Conservation (phyloP, 192 early-diverging fungal genomes). For the Mortierella alpina region DNA sequence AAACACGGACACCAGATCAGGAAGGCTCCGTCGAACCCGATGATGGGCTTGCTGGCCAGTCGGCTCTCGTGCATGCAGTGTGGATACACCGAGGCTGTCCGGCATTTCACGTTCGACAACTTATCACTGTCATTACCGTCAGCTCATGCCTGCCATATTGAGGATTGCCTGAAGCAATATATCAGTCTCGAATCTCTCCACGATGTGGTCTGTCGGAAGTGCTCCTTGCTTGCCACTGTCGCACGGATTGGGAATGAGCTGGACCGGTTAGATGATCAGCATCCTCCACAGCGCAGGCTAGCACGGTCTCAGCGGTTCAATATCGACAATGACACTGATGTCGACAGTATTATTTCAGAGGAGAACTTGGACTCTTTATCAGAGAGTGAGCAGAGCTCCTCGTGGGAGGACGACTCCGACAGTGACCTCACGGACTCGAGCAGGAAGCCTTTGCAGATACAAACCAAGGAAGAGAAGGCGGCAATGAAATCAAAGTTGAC, state of each 20-base stretch:
- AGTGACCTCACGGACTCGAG: background rate
- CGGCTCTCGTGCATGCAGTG: conserved; percentile 83
- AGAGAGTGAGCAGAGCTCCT: conserved; percentile 12
- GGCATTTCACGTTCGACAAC: conserved; percentile 87
- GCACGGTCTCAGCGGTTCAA: background rate
- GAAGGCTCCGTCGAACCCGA: conserved; percentile 64
- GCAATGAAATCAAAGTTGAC: conserved; percentile 20
- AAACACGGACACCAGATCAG: conserved; percentile 13
- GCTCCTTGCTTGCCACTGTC: conserved; percentile 65
- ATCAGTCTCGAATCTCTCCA: conserved; percentile 70
- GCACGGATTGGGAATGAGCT: conserved; percentile 46
- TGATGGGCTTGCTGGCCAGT: conserved; percentile 81
- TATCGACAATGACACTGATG: background rate
- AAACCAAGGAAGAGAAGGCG: conserved; percentile 8
- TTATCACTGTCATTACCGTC: conserved; percentile 76
- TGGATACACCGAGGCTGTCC: conserved; percentile 80
- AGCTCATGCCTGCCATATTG: conserved; percentile 58
- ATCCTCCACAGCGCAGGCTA: background rate
- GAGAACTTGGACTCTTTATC: background rate
- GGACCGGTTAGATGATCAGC: conserved; percentile 24
- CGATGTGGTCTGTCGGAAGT: conserved; percentile 75
- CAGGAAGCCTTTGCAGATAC: background rate
- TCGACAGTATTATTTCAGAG: background rate
- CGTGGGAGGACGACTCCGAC: conserved; percentile 11
- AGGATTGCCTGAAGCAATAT: conserved; percentile 65